Evolutionary conservation across 2,329 filamentous ascomycete species (phyloP), one percentile per base, ranked within the genome.

Genomic region (Penicillium sp.): DNA sequence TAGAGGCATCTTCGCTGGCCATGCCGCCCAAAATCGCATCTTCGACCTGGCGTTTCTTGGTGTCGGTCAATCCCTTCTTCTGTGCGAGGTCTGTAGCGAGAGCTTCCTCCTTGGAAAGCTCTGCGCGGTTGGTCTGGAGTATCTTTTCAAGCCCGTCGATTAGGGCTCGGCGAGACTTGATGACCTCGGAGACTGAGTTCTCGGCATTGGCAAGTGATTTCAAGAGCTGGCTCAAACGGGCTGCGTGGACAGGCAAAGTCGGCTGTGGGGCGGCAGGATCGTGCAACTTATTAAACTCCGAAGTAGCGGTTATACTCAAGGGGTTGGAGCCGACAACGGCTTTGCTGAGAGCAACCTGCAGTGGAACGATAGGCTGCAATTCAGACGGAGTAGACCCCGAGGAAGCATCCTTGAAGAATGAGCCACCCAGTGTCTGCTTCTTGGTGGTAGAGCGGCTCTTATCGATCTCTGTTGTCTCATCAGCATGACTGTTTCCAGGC

Each of bases 131-230:
- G 24, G 83, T 83, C 51, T 88, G 85, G 1, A 97, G 80, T 11
- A 97, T 80, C 68, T 89, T 91, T 75, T 97, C 91, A 5, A 99
- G 79, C 1, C 87, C 91, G 27, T 84, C 82, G 36, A 97, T 87
- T 27, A 99, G 81, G 9, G 85, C 83, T 61, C 86, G 84, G 13
- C 94, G 87, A 2, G 92, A 91, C 69, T 93, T 92, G 70, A 99
- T 91, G 62, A 89, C 91, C 66, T 96, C 91, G 2, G 90, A 87
- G 1, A 97, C 89, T 0, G 93, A 92, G 51, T 86, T 90, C 74
- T 99, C 92, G 3, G 94, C 94, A 60, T 85, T 90, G 18, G 91
- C 91, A 16, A 99, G 82, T 6, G 87, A 89, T 77, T 94, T 97
- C 50, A 97, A 82, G n/a, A 99, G 81, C 2, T 91, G 89, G 61